Base-by-base conservation (phyloP, 345 rosid genomes). In the Jatropha curcas region DNA sequence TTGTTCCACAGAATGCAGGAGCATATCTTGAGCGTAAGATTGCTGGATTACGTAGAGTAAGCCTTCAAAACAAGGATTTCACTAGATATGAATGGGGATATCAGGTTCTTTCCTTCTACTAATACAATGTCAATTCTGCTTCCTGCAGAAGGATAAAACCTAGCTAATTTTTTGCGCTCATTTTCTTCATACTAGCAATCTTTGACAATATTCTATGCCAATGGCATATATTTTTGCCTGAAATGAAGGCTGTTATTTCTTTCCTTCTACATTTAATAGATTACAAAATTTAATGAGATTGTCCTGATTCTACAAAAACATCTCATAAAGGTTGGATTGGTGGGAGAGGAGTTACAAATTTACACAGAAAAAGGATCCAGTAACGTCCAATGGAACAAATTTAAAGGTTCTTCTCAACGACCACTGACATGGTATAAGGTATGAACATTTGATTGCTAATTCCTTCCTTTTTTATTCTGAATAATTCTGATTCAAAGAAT, bases 371-470 rank as follows among this genome's bases (percentile, higher is more conserved):
- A 52, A 17, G 83, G 87, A 66, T 70, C 80, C 37, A 71, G 48
- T 24, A 78, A 74, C 73, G 81, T 86, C 67, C 84, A 60, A 45
- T 92, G 96, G 98, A 79, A 34, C 14, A 72, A 65, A 13, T 84
- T 80, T 76, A 78, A 75, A 75, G 81, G 76, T 69, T 80, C 85
- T 41, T 41, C 82, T 39, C 51, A 55, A 45, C 87, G 73, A 60
- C 84, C 76, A 46, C 86, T 89, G 46, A 90, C 81, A 61, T 92
- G 98, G 98, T 92, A 90, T 79, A 92, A 92, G 96, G 98, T 92
- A 86, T 45, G 66, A 64, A 72, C 60, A 34, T 5, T 46, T 39
- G 12, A 43, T 69, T 25, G 51, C 62, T 31, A 51, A 41, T 55
- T 64, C 39, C 43, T 30, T 59, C 48, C 48, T 43, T 30, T 60